Conservation (phyloP, 2,329 filamentous ascomycete species). For the Apiospora sp. region DNA sequence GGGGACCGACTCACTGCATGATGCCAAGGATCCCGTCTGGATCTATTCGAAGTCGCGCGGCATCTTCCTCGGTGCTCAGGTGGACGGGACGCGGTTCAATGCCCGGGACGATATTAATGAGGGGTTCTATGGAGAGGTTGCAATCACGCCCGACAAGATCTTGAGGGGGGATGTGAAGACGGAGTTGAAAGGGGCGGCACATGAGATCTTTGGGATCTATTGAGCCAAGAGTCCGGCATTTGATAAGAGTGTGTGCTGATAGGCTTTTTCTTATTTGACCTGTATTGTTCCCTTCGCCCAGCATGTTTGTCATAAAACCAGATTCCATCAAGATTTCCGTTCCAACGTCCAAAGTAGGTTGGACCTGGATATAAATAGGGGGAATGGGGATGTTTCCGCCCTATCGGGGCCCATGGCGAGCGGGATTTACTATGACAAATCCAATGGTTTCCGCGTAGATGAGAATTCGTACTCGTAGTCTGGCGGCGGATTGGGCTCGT, state of each 20-base stretch:
- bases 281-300: too few species aligned
- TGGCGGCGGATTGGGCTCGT: background rate
- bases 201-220: background rate
- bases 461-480: background rate
- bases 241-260: too few species aligned
- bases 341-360: too few species aligned
- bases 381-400: too few species aligned
- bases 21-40: slow-evolving; percentile 67
- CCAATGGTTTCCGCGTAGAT: background rate
- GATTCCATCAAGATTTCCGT: too few species aligned
- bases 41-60: slow-evolving; percentile 90
- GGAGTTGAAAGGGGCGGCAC: slow-evolving; percentile 36
- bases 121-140: slow-evolving; percentile 76
- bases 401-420: too few species aligned
- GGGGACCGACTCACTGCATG: slow-evolving; percentile 74
- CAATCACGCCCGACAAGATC: slow-evolving; percentile 55
- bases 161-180: slow-evolving; percentile 52
- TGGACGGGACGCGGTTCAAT: slow-evolving; percentile 87
- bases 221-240: too few species aligned
- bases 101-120: slow-evolving; percentile 88
- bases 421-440: too few species aligned
- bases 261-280: too few species aligned
- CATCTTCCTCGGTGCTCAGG: slow-evolving; percentile 84
- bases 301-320: too few species aligned
- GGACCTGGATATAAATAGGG: too few species aligned